Conservation (phyloP, 352 stramenopile species). For the Pythium aquatile region DNA sequence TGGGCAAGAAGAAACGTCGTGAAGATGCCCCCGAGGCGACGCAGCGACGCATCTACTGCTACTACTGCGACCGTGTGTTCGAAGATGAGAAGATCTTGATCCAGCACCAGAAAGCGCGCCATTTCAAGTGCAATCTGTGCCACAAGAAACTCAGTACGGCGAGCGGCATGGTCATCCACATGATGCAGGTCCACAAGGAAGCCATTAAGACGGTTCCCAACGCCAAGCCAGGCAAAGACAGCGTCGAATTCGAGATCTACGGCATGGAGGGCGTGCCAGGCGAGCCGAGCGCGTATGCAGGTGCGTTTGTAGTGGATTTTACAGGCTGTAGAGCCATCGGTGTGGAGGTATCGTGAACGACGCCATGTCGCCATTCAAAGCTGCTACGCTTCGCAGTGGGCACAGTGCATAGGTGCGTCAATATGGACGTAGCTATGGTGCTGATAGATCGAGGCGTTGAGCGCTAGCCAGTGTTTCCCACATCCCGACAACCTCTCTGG, state of each 20-base stretch:
- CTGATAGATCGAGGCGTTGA: background rate
- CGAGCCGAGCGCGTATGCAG: conserved; percentile 30
- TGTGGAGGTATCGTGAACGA: background rate
- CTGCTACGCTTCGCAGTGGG: background rate
- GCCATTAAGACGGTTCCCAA: conserved; percentile 78
- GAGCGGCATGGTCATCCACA: conserved; percentile 88
- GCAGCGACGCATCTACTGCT: conserved; percentile 85
- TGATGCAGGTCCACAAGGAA: conserved; percentile 89
- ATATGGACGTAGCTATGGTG: background rate
- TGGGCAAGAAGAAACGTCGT: conserved; percentile 87
- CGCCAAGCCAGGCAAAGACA: conserved; percentile 79
- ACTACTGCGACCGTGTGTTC: conserved; percentile 92
- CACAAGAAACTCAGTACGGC: conserved; percentile 91
- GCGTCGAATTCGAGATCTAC: conserved; percentile 85
- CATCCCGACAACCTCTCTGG: background rate
- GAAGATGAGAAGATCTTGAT: conserved; percentile 92
- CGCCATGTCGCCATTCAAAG: background rate
- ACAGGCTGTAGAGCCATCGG: background rate
- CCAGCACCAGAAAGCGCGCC: conserved; percentile 91
- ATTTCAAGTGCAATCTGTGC: conserved; percentile 91
- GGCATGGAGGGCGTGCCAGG: conserved; percentile 86
- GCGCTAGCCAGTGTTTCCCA: background rate
- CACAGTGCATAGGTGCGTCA: conserved; percentile 20
- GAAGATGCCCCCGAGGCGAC: conserved; percentile 50
- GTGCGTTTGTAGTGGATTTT: conserved; percentile 12